Conservation (phyloP, 2,329 filamentous ascomycete species). For the Proliferodiscus dingleyae region DNA sequence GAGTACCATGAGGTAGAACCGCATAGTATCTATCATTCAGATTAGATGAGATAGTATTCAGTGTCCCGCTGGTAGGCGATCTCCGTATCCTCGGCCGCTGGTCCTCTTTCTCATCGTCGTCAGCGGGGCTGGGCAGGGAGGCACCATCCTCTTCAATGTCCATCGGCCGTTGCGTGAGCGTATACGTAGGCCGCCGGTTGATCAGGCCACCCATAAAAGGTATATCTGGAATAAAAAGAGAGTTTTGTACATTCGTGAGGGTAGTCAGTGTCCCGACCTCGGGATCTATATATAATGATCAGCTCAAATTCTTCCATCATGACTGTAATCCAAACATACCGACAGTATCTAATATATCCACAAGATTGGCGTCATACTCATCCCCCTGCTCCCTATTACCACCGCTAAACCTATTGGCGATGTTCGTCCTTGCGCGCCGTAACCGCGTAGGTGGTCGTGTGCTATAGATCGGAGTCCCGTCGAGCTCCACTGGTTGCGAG, state of each 20-base stretch:
- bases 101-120: conserved; percentile 8
- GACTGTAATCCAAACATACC: conserved; percentile 42
- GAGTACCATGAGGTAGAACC: conserved; percentile 69
- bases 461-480: too few species aligned
- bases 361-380: conserved; percentile 58
- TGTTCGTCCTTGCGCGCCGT: conserved; percentile 19
- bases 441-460: conserved; percentile 14
- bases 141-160: conserved; percentile 19
- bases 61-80: conserved; percentile 21
- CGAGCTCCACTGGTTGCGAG: not conserved
- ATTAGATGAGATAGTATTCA: conserved; percentile 60
- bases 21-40: conserved; percentile 70
- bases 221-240: conserved; percentile 76
- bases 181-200: conserved; percentile 76
- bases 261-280: conserved; percentile 72
- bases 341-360: conserved; percentile 64
- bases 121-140: conserved; percentile 7
- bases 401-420: conserved; percentile 2
- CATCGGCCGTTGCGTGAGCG: conserved; percentile 51
- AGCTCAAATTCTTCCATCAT: not conserved
- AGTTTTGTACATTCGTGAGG: conserved; percentile 86
- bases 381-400: conserved; percentile 6
- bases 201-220: conserved; percentile 72
- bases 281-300: conserved; percentile 23
- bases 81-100: conserved; percentile 17